Evolutionary conservation across 306 rosid species (phyloP).

Genomic region (Citrullus mucosospermus): DNA sequence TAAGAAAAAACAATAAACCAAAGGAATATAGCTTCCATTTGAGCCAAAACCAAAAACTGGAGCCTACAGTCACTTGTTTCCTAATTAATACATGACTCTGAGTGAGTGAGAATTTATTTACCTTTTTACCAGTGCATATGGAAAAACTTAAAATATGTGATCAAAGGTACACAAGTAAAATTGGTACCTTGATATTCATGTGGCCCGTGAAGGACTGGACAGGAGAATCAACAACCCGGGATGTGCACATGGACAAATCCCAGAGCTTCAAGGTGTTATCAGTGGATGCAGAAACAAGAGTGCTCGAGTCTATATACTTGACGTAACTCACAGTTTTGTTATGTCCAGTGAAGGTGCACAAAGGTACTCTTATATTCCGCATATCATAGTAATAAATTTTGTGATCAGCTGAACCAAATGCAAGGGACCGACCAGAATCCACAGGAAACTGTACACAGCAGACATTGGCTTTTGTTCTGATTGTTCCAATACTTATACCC

Average conservation of each 20-base stretch:
- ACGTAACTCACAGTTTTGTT: slow-evolving; percentile 85
- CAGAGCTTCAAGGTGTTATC: slow-evolving; percentile 93
- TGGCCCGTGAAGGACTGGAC: slow-evolving; percentile 77
- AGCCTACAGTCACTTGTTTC: neutral
- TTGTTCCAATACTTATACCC: slow-evolving; percentile 84
- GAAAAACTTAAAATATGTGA: neutral
- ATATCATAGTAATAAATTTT: slow-evolving; percentile 79
- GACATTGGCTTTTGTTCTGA: slow-evolving; percentile 88
- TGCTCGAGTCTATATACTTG: slow-evolving; percentile 59
- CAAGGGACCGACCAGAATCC: slow-evolving; percentile 74
- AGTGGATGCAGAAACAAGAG: slow-evolving; percentile 76
- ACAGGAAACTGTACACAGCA: slow-evolving; percentile 89
- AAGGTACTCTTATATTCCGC: slow-evolving; percentile 61
- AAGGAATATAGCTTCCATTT: neutral
- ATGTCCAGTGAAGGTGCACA: slow-evolving; percentile 77
- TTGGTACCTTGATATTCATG: slow-evolving; percentile 72
- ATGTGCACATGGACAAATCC: slow-evolving; percentile 71
- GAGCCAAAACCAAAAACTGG: neutral
- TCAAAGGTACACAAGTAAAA: neutral
- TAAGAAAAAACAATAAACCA: neutral
- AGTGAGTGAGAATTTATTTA: neutral
- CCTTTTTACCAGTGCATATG: neutral
- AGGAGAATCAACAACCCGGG: slow-evolving; percentile 77
- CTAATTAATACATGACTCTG: neutral
- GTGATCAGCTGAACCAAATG: slow-evolving; percentile 96